A percentile compares a stretch with the other conserved stretches of the same genome.
Evolutionary conservation across 176 grass and related monocot species (phyloP).

Genomic region (Aegilops speltoides): DNA sequence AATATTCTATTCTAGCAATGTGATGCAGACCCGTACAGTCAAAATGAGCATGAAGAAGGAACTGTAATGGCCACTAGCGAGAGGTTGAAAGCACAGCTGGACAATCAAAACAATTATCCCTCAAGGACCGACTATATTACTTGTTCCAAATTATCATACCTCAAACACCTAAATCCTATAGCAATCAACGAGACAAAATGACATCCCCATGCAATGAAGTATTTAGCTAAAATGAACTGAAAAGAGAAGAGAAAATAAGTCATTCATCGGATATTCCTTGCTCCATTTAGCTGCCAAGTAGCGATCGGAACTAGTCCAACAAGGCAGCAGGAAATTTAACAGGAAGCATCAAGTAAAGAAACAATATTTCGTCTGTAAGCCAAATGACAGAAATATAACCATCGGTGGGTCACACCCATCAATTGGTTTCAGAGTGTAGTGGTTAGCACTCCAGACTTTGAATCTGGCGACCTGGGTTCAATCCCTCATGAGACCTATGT

Average conservation of each 20-base stretch:
- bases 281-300: not conserved
- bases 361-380: not conserved
- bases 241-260: not conserved
- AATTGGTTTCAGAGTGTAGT: slow-evolving; percentile 66
- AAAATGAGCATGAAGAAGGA: slow-evolving; percentile 2
- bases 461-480: slow-evolving; percentile 99
- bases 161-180: not conserved
- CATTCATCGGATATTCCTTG: not conserved
- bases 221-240: not conserved
- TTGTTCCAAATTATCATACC: not conserved
- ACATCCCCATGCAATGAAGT: not conserved
- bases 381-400: too few species aligned
- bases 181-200: not conserved
- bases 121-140: not conserved
- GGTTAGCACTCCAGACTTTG: slow-evolving; percentile 99
- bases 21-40: not conserved
- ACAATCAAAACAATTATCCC: slow-evolving; percentile 2
- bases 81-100: not conserved
- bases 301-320: not conserved
- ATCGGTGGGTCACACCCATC: not conserved
- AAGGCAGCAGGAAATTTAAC: too few species aligned
- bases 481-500: slow-evolving; percentile 60
- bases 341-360: not conserved
- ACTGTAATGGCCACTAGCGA: not conserved
- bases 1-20: slow-evolving; percentile 7